Evolutionary conservation across 345 rosid genomes (phyloP).

Genomic region (Eucalyptus regnans): DNA sequence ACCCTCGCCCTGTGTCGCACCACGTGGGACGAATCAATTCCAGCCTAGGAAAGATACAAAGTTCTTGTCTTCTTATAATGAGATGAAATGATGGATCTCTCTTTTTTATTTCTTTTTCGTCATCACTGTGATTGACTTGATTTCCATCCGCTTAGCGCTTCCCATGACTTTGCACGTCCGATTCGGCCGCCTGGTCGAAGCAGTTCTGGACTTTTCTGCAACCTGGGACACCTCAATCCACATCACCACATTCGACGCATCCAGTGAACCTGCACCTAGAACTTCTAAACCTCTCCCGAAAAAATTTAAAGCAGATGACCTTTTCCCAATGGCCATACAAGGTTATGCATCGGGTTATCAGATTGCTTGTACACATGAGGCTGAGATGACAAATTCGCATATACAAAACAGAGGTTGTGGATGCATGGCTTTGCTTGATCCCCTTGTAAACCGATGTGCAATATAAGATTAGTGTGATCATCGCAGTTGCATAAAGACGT

Average conservation of each 20-base stretch:
- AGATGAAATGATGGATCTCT: background rate
- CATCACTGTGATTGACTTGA: background rate
- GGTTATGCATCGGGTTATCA: background rate
- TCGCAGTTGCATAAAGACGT: background rate
- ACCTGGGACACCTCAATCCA: background rate
- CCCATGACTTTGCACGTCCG: background rate
- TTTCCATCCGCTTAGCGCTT: background rate
- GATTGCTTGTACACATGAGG: background rate
- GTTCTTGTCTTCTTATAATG: background rate
- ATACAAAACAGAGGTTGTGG: background rate
- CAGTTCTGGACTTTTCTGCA: background rate
- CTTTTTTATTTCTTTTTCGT: accelerated
- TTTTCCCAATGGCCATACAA: background rate
- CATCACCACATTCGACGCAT: background rate
- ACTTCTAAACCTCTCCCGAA: background rate
- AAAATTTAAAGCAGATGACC: background rate
- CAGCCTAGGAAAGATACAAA: background rate
- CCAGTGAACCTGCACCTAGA: background rate
- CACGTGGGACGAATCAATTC: background rate
- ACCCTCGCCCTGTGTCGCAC: background rate
- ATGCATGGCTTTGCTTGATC: background rate
- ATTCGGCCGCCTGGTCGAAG: background rate
- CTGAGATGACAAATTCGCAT: background rate
- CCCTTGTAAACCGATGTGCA: background rate
- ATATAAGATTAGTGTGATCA: background rate